Evolutionary conservation across 495 filamentous ascomycete genomes (phyloP), one percentile per base, ranked within the genome.

Genomic region (Aspergillus kassunensis): DNA sequence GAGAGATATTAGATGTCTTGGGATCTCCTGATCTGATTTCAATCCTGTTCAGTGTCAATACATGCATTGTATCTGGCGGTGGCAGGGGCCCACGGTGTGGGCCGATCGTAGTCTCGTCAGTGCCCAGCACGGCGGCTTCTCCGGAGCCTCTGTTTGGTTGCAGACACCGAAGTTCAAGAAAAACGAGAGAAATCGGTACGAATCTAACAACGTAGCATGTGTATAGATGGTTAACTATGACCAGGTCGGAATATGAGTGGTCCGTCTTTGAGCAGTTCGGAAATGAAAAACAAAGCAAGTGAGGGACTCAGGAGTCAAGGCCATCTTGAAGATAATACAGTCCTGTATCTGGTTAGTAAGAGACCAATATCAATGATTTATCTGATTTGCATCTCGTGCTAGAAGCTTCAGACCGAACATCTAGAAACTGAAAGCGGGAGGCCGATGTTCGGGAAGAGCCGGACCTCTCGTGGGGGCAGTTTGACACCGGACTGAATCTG

Each of bases 1-100:
- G 54, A 62, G 42, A 45, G 39, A 11, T 48, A 51, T 45, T 55
- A 20, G 54, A 56, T 44, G 48, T 57, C 44, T 45, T 56, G 44
- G 53, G 56, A 46, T 23, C 33, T 33, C 34, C 51, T 53, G 24
- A 27, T 27, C 24, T 4, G 9, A 4, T 9, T 27, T n/a, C n/a
- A n/a, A n/a, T n/a, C n/a, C n/a, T n/a, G n/a, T n/a, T n/a, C n/a
- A n/a, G n/a, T n/a, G n/a, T n/a, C n/a, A n/a, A n/a, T n/a, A n/a
- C n/a, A n/a, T n/a, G n/a, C n/a, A n/a, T n/a, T n/a, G n/a, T n/a
- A n/a, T n/a, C n/a, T n/a, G n/a, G n/a, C n/a, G n/a, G n/a, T n/a
- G n/a, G n/a, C n/a, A n/a, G n/a, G 24, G 24, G 4, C 24, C 31
- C 13, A 34, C 40, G 15, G 34, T 20, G 30, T 48, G 44, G 30